Base-by-base conservation (phyloP, 2,329 filamentous ascomycete genomes). In the Clonostachys solani region DNA sequence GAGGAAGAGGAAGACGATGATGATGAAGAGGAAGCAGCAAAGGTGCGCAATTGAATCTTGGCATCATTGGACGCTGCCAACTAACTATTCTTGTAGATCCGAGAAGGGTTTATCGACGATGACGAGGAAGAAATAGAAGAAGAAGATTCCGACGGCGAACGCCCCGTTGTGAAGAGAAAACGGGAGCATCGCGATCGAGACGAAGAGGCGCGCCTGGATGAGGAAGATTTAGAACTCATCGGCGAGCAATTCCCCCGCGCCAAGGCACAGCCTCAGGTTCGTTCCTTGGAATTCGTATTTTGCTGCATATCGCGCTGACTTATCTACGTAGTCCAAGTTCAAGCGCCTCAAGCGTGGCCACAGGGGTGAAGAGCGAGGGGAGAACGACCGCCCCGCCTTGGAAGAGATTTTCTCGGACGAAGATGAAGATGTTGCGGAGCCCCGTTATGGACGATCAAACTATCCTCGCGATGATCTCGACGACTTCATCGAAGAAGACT, bases 401-500 rank as follows among this genome's bases (percentile, higher is more conserved):
- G 86, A 91, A 55, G 86, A 96, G 56, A 97, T 99, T 55, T 99
- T 99, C 66, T 92, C 89, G 35, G 92, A 96, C 55, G 92, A 96
- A 46, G 92, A 97, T 52, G 92, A 95, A 47, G 83, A 87, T 16
- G 82, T 78, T 48, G 77, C 52, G 47, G 78, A 81, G 6, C 76
- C 81, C 37, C 69, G 75, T 48, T 81, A 80, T 49, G 69, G 67
- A 34, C 69, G 79, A 52, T 67, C 73, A 6, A 73, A 65, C 52
- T 80, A 81, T 51, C 74, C 80, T 51, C 80, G 81, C 42, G 88
- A 95, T 64, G 90, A 95, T 60, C 89, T 95, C 65, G 90, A 90
- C 50, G 92, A 92, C 63, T 99, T 99, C 67, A 99, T 99, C 60
- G 92, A 97, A 63, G 91, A 96, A 58, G 94, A 97, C 58, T 92